phyloP scores from a whole-genome alignment of 495 filamentous ascomycete species.

The Lophiotrema nucula region DNA sequence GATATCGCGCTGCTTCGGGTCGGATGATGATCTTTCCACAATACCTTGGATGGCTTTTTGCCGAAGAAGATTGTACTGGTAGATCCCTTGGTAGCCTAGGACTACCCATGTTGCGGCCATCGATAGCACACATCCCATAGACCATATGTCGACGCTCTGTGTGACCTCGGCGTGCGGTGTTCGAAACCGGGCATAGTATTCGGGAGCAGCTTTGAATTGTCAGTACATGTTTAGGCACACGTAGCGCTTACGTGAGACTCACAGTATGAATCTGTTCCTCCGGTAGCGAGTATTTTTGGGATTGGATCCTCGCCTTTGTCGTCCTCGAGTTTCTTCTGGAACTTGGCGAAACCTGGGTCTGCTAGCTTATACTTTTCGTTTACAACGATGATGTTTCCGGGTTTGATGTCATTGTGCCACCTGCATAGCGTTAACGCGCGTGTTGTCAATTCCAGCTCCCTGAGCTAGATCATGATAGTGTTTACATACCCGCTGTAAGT shows the following conservation, averaged over 20 bases:
- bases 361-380: conserved; percentile 45
- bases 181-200: conserved; percentile 22
- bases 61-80: conserved; percentile 1
- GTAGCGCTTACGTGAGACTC: background rate
- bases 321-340: conserved; percentile 30
- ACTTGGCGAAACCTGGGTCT: conserved; percentile 45
- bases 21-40: background rate
- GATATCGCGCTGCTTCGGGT: background rate
- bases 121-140: conserved; percentile 47
- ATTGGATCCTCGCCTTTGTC: conserved; percentile 10
- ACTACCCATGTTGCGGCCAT: conserved; percentile 46
- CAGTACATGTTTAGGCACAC: background rate
- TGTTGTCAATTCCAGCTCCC: too few species aligned
- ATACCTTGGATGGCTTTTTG: conserved; percentile 1
- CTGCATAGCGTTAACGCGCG: too few species aligned
- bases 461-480: too few species aligned
- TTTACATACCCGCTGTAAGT: conserved; percentile 18
- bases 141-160: conserved; percentile 47
- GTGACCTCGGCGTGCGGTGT: conserved; percentile 13
- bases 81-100: conserved; percentile 35
- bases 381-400: conserved; percentile 44
- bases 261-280: conserved; percentile 42
- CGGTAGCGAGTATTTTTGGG: conserved; percentile 15
- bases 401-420: conserved; percentile 47
- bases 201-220: conserved; percentile 25